Evolutionary conservation across 2,329 filamentous ascomycete genomes (phyloP).

Genomic region (Biscogniauxia sp.): DNA sequence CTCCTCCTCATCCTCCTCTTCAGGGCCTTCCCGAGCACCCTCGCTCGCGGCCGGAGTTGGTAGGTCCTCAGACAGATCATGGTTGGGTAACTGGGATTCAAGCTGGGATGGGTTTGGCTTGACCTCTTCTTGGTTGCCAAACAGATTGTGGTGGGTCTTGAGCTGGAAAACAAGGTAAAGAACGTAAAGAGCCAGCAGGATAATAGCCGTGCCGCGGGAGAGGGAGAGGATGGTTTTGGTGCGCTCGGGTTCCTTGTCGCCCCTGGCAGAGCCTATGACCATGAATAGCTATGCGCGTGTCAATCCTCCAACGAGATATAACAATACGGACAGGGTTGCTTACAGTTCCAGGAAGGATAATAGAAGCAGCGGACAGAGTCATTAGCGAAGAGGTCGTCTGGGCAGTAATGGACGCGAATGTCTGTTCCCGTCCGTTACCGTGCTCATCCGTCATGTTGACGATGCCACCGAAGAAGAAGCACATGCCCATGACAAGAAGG

Average conservation of each 20-base stretch:
- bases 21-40: slow-evolving; percentile 32
- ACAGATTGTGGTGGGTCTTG: slow-evolving; percentile 69
- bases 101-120: slow-evolving; percentile 14
- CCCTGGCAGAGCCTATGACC: slow-evolving; percentile 48
- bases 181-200: slow-evolving; percentile 71
- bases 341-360: slow-evolving; percentile 74
- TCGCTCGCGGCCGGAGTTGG: slow-evolving; percentile 3
- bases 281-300: slow-evolving; percentile 56
- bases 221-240: slow-evolving; percentile 65
- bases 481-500: slow-evolving; percentile 80
- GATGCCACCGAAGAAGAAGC: slow-evolving; percentile 73
- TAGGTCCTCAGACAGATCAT: slow-evolving; percentile 14
- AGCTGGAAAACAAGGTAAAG: slow-evolving; percentile 79
- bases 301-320: slow-evolving; percentile 7
- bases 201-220: slow-evolving; percentile 73
- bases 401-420: slow-evolving; percentile 72
- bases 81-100: slow-evolving; percentile 17
- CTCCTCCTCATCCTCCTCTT: slow-evolving; percentile 43
- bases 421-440: slow-evolving; percentile 63
- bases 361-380: slow-evolving; percentile 71
- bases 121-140: slow-evolving; percentile 52
- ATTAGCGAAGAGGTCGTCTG: slow-evolving; percentile 75
- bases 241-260: slow-evolving; percentile 35
- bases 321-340: slow-evolving; percentile 18
- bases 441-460: slow-evolving; percentile 56